Conservation (phyloP, 345 rosid species). For the Atalantia buxifolia region DNA sequence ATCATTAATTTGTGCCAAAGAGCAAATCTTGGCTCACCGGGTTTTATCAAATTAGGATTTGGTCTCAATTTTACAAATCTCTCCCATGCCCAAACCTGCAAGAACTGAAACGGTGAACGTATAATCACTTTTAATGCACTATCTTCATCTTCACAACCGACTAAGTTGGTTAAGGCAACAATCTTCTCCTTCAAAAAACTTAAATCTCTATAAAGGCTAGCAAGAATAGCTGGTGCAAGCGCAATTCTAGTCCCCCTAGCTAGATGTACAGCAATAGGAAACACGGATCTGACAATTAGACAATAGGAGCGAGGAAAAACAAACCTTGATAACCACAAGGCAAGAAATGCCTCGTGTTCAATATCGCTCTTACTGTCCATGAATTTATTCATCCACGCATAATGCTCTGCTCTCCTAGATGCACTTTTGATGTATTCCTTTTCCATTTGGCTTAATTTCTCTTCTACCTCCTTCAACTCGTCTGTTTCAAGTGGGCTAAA, state of each 20-base stretch:
- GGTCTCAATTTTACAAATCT: constrained; percentile 32
- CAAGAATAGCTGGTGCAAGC: constrained; percentile 46
- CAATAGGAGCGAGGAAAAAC: neutral
- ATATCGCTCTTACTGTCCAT: constrained; percentile 20
- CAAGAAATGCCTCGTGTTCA: constrained; percentile 50
- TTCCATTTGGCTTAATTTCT: constrained; percentile 6
- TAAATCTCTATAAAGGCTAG: constrained; percentile 38
- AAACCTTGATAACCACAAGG: constrained; percentile 35
- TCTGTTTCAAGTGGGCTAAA: constrained; percentile 20
- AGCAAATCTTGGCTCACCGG: constrained; percentile 31
- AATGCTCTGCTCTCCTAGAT: neutral
- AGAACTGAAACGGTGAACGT: constrained; percentile 32
- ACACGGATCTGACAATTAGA: neutral
- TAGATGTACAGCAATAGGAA: constrained; percentile 29
- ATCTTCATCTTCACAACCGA: neutral
- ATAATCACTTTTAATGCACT: neutral
- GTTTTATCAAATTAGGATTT: constrained; percentile 17
- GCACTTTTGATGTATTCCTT: neutral
- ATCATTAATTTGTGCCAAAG: constrained; percentile 26
- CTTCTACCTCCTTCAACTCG: constrained; percentile 16
- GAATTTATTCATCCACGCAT: constrained; percentile 23
- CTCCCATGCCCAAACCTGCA: constrained; percentile 44
- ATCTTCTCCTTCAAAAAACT: constrained; percentile 18
- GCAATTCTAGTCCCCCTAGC: constrained; percentile 42
- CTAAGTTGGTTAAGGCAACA: neutral